Conservation (phyloP, 495 filamentous ascomycete genomes). For the Neurospora sp. region DNA sequence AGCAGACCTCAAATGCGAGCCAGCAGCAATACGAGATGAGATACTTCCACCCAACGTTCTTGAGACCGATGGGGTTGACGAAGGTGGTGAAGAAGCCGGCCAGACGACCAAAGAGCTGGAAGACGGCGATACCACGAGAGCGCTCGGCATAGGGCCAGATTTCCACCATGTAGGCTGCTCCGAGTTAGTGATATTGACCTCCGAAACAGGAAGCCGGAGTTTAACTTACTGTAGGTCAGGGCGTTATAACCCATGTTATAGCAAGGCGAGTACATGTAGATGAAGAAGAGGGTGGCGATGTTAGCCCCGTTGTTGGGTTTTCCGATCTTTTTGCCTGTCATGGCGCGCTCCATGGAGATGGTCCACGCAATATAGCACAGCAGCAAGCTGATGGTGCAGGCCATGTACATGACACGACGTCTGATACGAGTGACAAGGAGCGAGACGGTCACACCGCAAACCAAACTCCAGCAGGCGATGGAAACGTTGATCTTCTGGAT, state of each 20-base stretch:
- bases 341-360: constrained; percentile 45
- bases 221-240: constrained; percentile 49
- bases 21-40: constrained; percentile 43
- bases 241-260: constrained; percentile 63
- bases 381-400: constrained; percentile 41
- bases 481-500: constrained; percentile 50
- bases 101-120: constrained; percentile 49
- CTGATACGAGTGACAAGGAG: constrained; percentile 42
- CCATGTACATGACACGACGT: constrained; percentile 49
- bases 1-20: constrained; percentile 45
- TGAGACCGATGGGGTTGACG: constrained; percentile 57
- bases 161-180: constrained; percentile 49
- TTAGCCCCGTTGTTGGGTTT: constrained; percentile 27
- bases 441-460: constrained; percentile 42
- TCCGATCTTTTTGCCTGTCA: constrained; percentile 27
- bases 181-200: background rate
- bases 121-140: constrained; percentile 50
- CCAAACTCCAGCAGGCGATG: constrained; percentile 45
- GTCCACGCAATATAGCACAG: constrained; percentile 51
- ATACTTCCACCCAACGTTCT: constrained; percentile 49
- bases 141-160: constrained; percentile 54
- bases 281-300: constrained; percentile 46
- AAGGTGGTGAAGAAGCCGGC: constrained; percentile 43
- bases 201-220: background rate
- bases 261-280: constrained; percentile 52